A percentile compares a stretch with the other conserved stretches of the same genome.
Evolutionary conservation across 2,329 filamentous ascomycete species (phyloP).

Genomic region (Penicillium hesseltinei): DNA sequence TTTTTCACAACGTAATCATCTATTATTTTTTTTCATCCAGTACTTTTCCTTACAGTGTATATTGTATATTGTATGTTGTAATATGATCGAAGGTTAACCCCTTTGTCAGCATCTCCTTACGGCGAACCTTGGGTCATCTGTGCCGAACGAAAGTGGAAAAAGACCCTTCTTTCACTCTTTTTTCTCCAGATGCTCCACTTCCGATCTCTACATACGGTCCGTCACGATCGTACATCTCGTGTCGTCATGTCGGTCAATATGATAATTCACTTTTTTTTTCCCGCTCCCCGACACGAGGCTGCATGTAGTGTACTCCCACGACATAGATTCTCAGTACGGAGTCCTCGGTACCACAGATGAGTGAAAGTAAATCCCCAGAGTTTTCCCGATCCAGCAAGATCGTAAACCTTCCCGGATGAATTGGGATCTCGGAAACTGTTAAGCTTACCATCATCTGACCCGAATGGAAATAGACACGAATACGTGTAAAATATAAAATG

Average conservation of each 20-base stretch:
- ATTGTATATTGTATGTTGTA: background rate
- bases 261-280: conserved; percentile 1
- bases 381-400: background rate
- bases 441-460: conserved; percentile 5
- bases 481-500: background rate
- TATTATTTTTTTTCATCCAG: background rate
- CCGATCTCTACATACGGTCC: conserved; percentile 4
- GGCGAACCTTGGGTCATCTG: conserved; percentile 2
- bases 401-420: background rate
- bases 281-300: conserved; percentile 4
- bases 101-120: conserved; percentile 6
- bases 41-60: background rate
- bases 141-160: background rate
- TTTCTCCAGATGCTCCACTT: conserved; percentile 10
- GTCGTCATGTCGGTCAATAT: conserved; percentile 10
- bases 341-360: background rate
- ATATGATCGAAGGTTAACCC: background rate
- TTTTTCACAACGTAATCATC: background rate
- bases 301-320: background rate
- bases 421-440: background rate
- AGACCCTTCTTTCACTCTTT: background rate
- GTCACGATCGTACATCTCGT: conserved; percentile 2
- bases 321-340: background rate
- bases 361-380: background rate
- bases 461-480: background rate